Conservation (phyloP, 1,284 basidiomycete species). For the Sporisorium iseilematis-ciliati region DNA sequence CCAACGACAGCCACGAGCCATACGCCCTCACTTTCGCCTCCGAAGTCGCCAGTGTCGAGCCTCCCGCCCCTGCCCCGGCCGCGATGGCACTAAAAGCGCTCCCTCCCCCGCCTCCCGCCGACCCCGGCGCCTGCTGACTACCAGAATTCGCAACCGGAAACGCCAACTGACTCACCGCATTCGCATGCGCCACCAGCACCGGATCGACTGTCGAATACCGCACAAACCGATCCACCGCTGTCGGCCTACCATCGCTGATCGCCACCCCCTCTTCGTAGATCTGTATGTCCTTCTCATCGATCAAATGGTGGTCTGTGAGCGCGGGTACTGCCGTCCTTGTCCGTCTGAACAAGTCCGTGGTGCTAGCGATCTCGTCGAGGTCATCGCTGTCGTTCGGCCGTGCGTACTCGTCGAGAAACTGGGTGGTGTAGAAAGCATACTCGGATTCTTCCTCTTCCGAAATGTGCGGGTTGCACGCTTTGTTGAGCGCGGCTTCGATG, state of each 20-base stretch:
- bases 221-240: conserved; percentile 27
- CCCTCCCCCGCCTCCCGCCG: conserved; percentile 1
- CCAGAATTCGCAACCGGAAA: neutral
- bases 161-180: conserved; percentile 26
- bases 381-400: conserved; percentile 18
- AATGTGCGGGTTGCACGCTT: conserved; percentile 46
- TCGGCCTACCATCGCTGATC: conserved; percentile 19
- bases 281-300: conserved; percentile 51
- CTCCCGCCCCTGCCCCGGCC: neutral
- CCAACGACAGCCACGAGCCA: conserved; percentile 49
- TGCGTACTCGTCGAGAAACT: conserved; percentile 43
- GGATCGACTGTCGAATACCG: conserved; percentile 35
- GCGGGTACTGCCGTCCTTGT: conserved; percentile 10
- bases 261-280: conserved; percentile 57
- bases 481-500: conserved; percentile 43
- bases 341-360: neutral
- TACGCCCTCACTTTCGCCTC: conserved; percentile 55
- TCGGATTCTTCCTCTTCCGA: conserved; percentile 44
- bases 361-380: neutral
- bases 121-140: conserved; percentile 8
- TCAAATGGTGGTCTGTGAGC: conserved; percentile 38
- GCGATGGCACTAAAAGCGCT: neutral
- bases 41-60: conserved; percentile 16
- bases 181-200: conserved; percentile 38
- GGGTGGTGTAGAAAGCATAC: conserved; percentile 51